phyloP scores from a whole-genome alignment of 2,329 filamentous ascomycete species.

The Raffaelea deltoideospora region DNA sequence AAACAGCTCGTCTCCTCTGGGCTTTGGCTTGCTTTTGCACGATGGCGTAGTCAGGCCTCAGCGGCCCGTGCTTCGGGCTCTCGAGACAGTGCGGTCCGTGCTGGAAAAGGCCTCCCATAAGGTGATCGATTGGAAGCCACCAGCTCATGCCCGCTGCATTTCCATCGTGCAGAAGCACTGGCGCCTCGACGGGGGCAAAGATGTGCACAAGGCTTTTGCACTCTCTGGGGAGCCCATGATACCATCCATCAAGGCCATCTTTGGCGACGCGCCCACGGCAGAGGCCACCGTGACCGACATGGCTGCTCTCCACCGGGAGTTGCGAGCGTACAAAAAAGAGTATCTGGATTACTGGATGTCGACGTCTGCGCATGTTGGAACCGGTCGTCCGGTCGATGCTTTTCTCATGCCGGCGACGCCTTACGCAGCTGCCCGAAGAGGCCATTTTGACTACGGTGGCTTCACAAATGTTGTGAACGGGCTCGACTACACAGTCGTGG shows the following conservation, averaged over 20 bases:
- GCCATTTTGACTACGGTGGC: constrained; percentile 33
- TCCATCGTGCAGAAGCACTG: not conserved
- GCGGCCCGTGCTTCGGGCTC: not conserved
- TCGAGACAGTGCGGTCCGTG: not conserved
- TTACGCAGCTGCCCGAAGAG: constrained; percentile 24
- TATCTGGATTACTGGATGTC: constrained; percentile 1
- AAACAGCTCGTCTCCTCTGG: too few relatives aligned
- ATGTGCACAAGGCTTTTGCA: not conserved
- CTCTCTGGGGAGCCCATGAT: constrained; percentile 10
- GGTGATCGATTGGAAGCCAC: not conserved
- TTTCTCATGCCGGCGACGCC: constrained; percentile 36
- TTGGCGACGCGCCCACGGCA: not conserved
- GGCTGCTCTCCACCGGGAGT: not conserved
- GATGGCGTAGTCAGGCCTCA: not conserved
- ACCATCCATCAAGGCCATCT: constrained; percentile 6
- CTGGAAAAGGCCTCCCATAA: not conserved
- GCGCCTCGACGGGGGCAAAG: not conserved
- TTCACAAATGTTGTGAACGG: constrained; percentile 57
- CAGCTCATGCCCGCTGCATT: not conserved
- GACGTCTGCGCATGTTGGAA: not conserved
- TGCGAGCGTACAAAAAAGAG: not conserved
- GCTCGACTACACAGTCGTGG: constrained; percentile 47
- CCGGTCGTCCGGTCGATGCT: constrained; percentile 36
- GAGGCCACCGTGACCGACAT: not conserved
- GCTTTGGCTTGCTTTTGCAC: not conserved